A percentile compares a stretch with the other conserved stretches of the same genome.
Conservation (phyloP, 2,329 filamentous ascomycete species). For the Phaeosphaeriaceae sp. region DNA sequence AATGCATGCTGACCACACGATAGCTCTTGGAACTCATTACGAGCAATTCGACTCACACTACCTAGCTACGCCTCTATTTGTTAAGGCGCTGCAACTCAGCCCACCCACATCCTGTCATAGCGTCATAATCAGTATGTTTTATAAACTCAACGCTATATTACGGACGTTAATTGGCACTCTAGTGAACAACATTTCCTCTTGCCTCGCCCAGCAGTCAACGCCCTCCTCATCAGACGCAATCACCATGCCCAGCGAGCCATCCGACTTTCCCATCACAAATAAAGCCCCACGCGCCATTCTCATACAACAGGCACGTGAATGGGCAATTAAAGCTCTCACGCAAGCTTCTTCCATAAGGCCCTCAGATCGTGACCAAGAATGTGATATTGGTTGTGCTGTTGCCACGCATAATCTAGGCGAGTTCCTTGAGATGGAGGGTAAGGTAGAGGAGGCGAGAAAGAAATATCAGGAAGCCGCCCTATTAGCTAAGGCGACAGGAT, state of each 20-base stretch:
- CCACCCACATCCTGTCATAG: conserved; percentile 73
- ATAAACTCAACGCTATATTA: neutral
- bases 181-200: conserved; percentile 82
- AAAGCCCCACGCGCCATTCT: conserved; percentile 64
- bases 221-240: conserved; percentile 35
- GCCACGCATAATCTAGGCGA: conserved; percentile 88
- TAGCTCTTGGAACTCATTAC: conserved; percentile 78
- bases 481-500: conserved; percentile 59
- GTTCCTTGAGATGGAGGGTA: conserved; percentile 76
- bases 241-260: conserved; percentile 41
- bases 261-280: conserved; percentile 44
- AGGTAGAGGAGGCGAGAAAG: conserved; percentile 67
- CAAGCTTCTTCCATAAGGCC: conserved; percentile 70
- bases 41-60: conserved; percentile 76
- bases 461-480: conserved; percentile 73
- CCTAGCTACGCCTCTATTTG: conserved; percentile 82
- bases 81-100: conserved; percentile 79
- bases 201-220: conserved; percentile 70
- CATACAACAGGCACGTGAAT: conserved; percentile 73
- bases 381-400: conserved; percentile 81
- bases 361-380: conserved; percentile 74
- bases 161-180: conserved; percentile 10
- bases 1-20: conserved; percentile 26
- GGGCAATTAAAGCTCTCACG: conserved; percentile 78
- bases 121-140: conserved; percentile 72